These are phyloP conservation scores for Aspergillus indologenus DNA, from an alignment of 495 filamentous ascomycete species.

Conservation along the genomic window DNA sequence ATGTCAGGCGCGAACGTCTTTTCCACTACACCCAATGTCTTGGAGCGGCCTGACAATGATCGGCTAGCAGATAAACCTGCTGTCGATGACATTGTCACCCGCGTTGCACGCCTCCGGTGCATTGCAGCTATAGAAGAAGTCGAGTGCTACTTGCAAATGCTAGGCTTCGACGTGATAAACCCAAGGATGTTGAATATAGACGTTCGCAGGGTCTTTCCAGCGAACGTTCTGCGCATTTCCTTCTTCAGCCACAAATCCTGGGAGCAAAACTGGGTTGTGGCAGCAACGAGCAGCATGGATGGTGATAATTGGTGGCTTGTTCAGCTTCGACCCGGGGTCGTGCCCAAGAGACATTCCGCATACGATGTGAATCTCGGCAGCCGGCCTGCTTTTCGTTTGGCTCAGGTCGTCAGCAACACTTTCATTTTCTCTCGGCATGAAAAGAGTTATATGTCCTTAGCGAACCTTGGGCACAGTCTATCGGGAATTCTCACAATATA, in stretches of 20 bases:
- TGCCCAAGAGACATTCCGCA: slow-evolving; percentile 10
- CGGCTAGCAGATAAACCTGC: slow-evolving; percentile 42
- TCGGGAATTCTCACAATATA: slow-evolving; percentile 41
- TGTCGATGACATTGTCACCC: slow-evolving; percentile 49
- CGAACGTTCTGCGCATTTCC: slow-evolving; percentile 54
- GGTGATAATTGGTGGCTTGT: slow-evolving; percentile 77
- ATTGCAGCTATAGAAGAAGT: slow-evolving; percentile 60
- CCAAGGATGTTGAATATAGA: slow-evolving; percentile 55
- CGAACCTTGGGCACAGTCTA: slow-evolving; percentile 39
- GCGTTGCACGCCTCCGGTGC: slow-evolving; percentile 57
- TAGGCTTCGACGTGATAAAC: slow-evolving; percentile 59
- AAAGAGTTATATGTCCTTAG: slow-evolving; percentile 27
- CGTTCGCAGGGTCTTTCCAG: slow-evolving; percentile 57
- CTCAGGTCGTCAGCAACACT: slow-evolving; percentile 30
- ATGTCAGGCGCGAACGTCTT: slow-evolving; percentile 46
- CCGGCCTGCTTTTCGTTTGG: slow-evolving; percentile 15
- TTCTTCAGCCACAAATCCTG: slow-evolving; percentile 65
- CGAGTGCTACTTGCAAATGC: slow-evolving; percentile 52
- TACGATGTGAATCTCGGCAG: slow-evolving; percentile 10
- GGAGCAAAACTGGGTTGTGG: slow-evolving; percentile 63
- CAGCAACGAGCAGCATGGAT: slow-evolving; percentile 64
- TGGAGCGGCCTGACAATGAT: slow-evolving; percentile 48
- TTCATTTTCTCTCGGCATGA: slow-evolving; percentile 24
- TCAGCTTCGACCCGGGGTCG: slow-evolving; percentile 42
- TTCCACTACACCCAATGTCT: slow-evolving; percentile 35